Evolutionary conservation across 148 eudicot genomes (phyloP).

Genomic region (Oxyria digyna): DNA sequence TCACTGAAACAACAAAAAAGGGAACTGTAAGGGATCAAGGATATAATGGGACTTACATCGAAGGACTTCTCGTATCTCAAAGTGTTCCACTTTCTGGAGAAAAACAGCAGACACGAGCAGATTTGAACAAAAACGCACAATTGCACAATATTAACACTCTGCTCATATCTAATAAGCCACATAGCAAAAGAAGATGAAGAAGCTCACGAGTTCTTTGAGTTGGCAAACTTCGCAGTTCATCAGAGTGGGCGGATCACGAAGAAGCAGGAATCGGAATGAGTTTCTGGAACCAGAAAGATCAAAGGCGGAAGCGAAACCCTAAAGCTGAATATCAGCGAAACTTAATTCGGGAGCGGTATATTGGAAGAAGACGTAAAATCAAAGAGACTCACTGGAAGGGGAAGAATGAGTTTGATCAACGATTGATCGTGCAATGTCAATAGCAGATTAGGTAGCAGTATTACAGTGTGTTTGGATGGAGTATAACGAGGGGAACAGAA

Average conservation of each 20-base stretch:
- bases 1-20: not conserved
- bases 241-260: slow-evolving; percentile 17
- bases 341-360: not conserved
- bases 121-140: not conserved
- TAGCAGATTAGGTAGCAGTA: too few relatives aligned
- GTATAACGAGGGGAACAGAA: too few relatives aligned
- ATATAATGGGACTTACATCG: slow-evolving; percentile 47
- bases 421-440: not conserved
- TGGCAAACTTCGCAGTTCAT: slow-evolving; percentile 98
- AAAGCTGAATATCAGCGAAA: not conserved
- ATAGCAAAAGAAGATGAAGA: not conserved
- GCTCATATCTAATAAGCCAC: too few relatives aligned
- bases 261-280: slow-evolving; percentile 2
- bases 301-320: not conserved
- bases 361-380: not conserved
- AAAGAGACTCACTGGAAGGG: not conserved
- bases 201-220: slow-evolving; percentile 77
- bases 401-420: not conserved
- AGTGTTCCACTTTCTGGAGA: slow-evolving; percentile 74
- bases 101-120: not conserved
- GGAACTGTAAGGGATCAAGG: not conserved
- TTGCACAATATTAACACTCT: not conserved
- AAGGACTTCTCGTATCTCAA: slow-evolving; percentile 84
- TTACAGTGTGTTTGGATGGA: too few relatives aligned
- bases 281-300: not conserved